These are phyloP conservation scores for Ensete ventricosum DNA, from an alignment of 176 grass and related monocot genomes.

Conservation along the genomic window DNA sequence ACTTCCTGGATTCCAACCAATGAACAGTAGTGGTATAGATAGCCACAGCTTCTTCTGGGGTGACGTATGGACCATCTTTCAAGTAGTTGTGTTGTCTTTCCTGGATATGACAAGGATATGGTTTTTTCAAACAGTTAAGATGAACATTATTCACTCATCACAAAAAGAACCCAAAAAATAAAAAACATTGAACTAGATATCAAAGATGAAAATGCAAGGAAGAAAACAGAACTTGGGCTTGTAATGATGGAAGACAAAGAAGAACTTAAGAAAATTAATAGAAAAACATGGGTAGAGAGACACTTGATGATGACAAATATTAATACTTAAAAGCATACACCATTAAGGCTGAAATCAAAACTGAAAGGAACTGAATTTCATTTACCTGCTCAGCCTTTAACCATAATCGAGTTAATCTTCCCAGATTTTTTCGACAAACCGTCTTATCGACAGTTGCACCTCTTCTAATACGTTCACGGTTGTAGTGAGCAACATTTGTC, in stretches of 20 bases:
- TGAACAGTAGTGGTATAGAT: conserved; percentile 98
- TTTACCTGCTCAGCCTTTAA: conserved; percentile 77
- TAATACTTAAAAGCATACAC: background rate
- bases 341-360: background rate
- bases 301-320: background rate
- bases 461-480: conserved; percentile 91
- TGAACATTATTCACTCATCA: background rate
- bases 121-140: background rate
- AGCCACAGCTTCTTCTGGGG: conserved; percentile 92
- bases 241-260: background rate
- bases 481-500: conserved; percentile 99
- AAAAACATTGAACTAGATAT: no score
- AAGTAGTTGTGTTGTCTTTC: conserved; percentile 98
- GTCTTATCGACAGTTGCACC: conserved; percentile 99
- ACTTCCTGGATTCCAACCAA: conserved; percentile 93
- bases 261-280: background rate
- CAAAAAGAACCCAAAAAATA: background rate
- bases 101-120: conserved; percentile 18
- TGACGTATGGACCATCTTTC: conserved; percentile 97
- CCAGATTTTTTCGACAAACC: conserved; percentile 91
- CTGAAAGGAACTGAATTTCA: background rate
- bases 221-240: background rate
- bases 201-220: no score
- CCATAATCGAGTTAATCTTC: conserved; percentile 92
- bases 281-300: background rate